Evolutionary conservation across 768 basidiomycete species (phyloP).

Genomic region (Suillus clintonianus): DNA sequence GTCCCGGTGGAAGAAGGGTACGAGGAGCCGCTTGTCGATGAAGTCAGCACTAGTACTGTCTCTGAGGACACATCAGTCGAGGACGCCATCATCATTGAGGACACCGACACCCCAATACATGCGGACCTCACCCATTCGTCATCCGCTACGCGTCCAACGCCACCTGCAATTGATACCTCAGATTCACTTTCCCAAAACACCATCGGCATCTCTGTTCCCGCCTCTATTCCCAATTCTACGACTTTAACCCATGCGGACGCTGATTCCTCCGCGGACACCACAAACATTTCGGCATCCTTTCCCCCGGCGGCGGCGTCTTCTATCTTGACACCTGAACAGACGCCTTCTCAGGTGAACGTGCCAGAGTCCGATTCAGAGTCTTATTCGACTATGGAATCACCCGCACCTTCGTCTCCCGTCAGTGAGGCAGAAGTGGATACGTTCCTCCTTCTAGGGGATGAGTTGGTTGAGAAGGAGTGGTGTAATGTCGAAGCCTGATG

Average conservation of each 20-base stretch:
- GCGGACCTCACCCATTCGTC: neutral
- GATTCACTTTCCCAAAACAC: neutral
- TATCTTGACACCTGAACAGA: neutral
- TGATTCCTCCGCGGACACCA: neutral
- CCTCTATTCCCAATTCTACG: neutral
- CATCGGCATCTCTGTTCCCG: neutral
- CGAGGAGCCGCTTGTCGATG: neutral
- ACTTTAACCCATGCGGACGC: neutral
- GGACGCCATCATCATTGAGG: neutral
- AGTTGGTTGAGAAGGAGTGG: conserved; percentile 10
- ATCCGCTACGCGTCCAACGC: neutral
- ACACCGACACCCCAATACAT: neutral
- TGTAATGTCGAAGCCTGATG: neutral
- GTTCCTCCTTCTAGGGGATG: conserved; percentile 21
- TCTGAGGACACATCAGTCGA: neutral
- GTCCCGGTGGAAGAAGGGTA: neutral
- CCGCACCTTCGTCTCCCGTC: neutral
- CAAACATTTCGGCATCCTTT: neutral
- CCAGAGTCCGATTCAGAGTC: neutral
- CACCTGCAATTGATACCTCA: neutral
- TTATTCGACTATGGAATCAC: neutral
- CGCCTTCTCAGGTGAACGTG: neutral
- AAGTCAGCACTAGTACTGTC: too few relatives aligned
- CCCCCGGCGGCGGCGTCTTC: conserved; percentile 2
- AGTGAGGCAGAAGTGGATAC: conserved; percentile 12